These are phyloP conservation scores for Diaporthe vexans DNA, from an alignment of 2,329 filamentous ascomycete species.

Conservation along the genomic window DNA sequence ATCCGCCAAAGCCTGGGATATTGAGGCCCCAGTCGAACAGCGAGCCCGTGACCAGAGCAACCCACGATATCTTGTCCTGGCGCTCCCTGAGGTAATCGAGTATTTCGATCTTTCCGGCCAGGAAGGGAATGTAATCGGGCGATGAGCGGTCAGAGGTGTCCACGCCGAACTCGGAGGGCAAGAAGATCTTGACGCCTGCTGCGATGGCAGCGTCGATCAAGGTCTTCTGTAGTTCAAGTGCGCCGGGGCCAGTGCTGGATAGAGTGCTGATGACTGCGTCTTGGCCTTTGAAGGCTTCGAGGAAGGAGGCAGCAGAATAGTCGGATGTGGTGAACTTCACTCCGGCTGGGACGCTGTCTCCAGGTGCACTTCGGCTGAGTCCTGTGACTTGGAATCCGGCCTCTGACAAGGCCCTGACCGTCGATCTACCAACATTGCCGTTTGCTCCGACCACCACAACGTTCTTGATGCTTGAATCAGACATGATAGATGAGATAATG, in stretches of 20 bases:
- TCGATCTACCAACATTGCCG: constrained; percentile 2
- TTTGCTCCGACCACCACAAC: not conserved
- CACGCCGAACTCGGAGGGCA: not conserved
- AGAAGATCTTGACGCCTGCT: not conserved
- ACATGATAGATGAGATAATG: not conserved
- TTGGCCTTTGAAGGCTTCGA: not conserved
- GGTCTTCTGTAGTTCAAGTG: not conserved
- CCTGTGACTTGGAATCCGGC: constrained; percentile 3
- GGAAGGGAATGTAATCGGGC: not conserved
- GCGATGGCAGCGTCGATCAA: not conserved
- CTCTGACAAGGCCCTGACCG: not conserved
- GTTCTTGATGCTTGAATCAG: not conserved
- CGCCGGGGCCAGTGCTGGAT: not conserved
- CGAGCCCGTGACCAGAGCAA: not conserved
- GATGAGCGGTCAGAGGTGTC: not conserved
- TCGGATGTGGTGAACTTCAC: not conserved
- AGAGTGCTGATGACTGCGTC: not conserved
- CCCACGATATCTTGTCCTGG: not conserved
- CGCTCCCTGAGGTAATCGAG: not conserved
- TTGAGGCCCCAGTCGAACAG: not conserved
- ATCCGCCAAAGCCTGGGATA: not conserved
- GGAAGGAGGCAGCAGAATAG: not conserved
- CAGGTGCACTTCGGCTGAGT: not conserved
- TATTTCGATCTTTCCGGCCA: not conserved
- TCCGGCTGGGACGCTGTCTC: not conserved